Conservation (phyloP, 83 land plant genomes). For the Picea engelmannii region DNA sequence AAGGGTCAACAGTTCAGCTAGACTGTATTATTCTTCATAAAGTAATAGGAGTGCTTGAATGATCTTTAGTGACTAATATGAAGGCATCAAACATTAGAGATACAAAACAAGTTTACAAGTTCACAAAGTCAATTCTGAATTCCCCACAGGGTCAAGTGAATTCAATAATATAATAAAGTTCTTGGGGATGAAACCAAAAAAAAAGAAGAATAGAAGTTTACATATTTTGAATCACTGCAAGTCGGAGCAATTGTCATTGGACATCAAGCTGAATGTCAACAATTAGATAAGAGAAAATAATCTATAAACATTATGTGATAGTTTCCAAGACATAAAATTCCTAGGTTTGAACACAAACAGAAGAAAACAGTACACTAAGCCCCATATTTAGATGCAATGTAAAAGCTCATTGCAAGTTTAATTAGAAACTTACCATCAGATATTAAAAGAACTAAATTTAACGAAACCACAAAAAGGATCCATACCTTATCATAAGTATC, state of each 20-base stretch:
- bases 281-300: background rate
- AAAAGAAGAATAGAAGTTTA: background rate
- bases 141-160: background rate
- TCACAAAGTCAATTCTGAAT: background rate
- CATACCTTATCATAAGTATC: constrained; percentile 81
- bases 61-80: background rate
- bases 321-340: background rate
- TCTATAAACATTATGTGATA: background rate
- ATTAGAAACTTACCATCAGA: constrained; percentile 4
- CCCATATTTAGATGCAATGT: background rate
- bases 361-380: background rate
- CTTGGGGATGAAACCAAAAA: too few relatives aligned
- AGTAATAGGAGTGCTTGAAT: background rate
- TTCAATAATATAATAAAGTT: background rate
- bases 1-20: too few relatives aligned
- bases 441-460: background rate
- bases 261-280: background rate
- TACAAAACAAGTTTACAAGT: background rate
- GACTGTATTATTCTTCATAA: background rate
- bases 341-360: background rate
- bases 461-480: background rate
- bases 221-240: background rate
- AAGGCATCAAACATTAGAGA: background rate
- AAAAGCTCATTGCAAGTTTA: background rate
- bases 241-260: background rate